A percentile compares a stretch with the other conserved stretches of the same genome.
Evolutionary conservation across 1,284 basidiomycete species (phyloP).

Genomic region (Leccinum pachyderme): DNA sequence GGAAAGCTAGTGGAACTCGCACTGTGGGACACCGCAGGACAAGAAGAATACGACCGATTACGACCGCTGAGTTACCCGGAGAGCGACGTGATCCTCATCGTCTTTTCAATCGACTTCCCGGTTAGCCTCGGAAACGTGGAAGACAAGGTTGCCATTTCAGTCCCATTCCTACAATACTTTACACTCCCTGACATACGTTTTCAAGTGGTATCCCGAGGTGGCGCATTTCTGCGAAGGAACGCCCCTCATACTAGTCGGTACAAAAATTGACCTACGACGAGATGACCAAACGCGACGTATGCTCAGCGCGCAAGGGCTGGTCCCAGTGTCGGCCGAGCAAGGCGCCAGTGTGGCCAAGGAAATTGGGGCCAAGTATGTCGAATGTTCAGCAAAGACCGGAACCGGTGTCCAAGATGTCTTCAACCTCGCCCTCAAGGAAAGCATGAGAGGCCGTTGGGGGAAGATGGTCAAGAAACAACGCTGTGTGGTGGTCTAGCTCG

Average conservation of each 20-base stretch:
- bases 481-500: conserved; percentile 71
- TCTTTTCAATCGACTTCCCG: conserved; percentile 98
- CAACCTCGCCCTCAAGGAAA: conserved; percentile 84
- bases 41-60: conserved; percentile 96
- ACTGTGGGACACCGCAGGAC: conserved; percentile 97
- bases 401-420: conserved; percentile 93
- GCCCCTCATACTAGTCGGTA: conserved; percentile 90
- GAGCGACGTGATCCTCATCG: conserved; percentile 94
- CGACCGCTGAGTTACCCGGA: conserved; percentile 95
- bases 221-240: conserved; percentile 96
- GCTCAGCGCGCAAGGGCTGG: conserved; percentile 88
- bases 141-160: conserved; percentile 67
- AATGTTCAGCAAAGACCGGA: conserved; percentile 93
- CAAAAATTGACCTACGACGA: conserved; percentile 88
- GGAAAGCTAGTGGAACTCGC: conserved; percentile 92
- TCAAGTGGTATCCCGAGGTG: conserved; percentile 96
- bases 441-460: conserved; percentile 74
- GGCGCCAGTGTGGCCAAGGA: conserved; percentile 81
- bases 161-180: not conserved
- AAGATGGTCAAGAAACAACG: conserved; percentile 70
- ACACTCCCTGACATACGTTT: conserved; percentile 16
- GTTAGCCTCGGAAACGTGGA: conserved; percentile 91
- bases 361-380: conserved; percentile 93
- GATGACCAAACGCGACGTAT: conserved; percentile 91
- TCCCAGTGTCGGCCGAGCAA: conserved; percentile 79